Evolutionary conservation across 345 rosid species (phyloP).

Genomic region (Trapa bicornis): DNA sequence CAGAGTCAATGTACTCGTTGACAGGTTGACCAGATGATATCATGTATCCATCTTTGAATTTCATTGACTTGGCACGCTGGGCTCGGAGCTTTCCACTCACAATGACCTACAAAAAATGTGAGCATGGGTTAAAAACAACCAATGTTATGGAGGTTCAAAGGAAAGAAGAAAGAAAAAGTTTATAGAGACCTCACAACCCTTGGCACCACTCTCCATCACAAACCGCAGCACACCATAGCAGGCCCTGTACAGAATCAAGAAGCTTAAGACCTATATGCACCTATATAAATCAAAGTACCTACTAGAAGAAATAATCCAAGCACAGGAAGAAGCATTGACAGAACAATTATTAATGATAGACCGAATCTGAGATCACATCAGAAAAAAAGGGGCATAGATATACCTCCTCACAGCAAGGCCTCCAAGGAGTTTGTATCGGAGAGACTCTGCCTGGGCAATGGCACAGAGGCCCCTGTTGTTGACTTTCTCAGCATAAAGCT

Average conservation of each 20-base stretch:
- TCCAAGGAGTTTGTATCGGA: conserved; percentile 18
- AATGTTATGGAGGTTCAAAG: background rate
- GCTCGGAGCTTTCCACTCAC: conserved; percentile 40
- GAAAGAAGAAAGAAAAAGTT: background rate
- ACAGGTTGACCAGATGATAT: conserved; percentile 41
- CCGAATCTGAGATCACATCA: background rate
- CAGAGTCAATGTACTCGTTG: conserved; percentile 35
- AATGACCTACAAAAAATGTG: conserved; percentile 18
- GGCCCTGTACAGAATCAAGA: conserved; percentile 18
- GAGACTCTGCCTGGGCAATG: conserved; percentile 19
- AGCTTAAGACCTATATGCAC: background rate
- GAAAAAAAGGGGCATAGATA: background rate
- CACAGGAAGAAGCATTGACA: background rate
- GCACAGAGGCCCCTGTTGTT: conserved; percentile 21
- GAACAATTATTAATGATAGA: background rate
- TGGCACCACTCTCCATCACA: conserved; percentile 39
- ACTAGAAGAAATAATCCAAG: background rate
- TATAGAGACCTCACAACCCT: conserved; percentile 28
- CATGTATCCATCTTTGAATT: conserved; percentile 45
- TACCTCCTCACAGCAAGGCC: conserved; percentile 20
- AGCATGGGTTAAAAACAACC: background rate
- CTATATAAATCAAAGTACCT: background rate
- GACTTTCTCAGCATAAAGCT: conserved; percentile 16
- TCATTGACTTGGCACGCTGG: conserved; percentile 33
- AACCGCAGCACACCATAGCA: conserved; percentile 32